A percentile compares a stretch with the other conserved stretches of the same genome.
Conservation (phyloP, 306 rosid species). For the Prinsepia uniflora region DNA sequence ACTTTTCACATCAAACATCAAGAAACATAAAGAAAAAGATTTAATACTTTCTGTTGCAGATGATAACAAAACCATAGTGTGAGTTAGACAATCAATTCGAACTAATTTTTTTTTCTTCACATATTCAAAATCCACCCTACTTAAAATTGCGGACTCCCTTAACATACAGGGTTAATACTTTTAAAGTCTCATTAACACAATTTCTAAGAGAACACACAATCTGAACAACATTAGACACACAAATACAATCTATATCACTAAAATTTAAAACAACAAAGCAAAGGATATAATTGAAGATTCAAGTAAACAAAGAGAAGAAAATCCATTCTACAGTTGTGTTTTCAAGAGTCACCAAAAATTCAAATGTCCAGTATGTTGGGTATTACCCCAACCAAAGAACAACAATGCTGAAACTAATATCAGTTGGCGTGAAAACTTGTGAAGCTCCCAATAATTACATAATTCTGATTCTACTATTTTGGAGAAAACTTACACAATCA, state of each 20-base stretch:
- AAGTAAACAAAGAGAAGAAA: not conserved
- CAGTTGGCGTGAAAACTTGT: not conserved
- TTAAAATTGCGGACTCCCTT: not conserved
- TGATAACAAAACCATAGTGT: not conserved
- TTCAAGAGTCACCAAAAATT: not conserved
- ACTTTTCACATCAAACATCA: not conserved
- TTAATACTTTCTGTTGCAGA: not conserved
- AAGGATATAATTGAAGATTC: not conserved
- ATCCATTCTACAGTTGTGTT: not conserved
- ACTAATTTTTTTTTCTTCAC: not conserved
- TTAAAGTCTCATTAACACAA: not conserved
- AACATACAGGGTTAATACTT: not conserved
- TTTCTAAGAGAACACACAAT: not conserved
- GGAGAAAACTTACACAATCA: not conserved
- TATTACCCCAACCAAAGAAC: not conserved
- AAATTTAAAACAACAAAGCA: not conserved
- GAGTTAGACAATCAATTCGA: not conserved
- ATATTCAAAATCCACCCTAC: not conserved
- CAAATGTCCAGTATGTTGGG: not conserved
- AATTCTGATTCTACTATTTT: not conserved
- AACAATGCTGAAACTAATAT: not conserved
- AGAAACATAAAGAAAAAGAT: not conserved
- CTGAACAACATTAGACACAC: not conserved
- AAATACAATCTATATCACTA: not conserved
- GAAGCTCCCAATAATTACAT: not conserved